phyloP scores from a whole-genome alignment of 257 asterid genomes.

The Fraxinus americana region DNA sequence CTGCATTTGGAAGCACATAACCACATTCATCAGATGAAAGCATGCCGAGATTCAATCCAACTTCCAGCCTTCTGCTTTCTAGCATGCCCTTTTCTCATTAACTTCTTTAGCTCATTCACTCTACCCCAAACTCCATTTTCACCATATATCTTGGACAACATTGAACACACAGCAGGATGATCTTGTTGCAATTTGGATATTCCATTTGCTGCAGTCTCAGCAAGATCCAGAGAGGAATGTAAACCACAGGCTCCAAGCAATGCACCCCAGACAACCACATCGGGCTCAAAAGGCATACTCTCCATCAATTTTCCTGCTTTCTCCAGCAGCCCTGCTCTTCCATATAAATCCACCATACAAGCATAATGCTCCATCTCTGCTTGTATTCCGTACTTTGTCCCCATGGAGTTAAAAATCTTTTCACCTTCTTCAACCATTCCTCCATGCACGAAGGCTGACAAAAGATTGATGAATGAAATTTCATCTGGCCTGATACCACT shows the following conservation, averaged over 20 bases:
- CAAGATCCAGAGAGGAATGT: conserved; percentile 55
- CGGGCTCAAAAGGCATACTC: conserved; percentile 76
- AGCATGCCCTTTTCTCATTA: conserved; percentile 42
- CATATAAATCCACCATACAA: conserved; percentile 81
- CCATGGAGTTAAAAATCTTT: conserved; percentile 54
- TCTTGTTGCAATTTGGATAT: conserved; percentile 48
- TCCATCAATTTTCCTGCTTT: conserved; percentile 57
- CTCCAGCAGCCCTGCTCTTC: conserved; percentile 67
- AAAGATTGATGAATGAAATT: conserved; percentile 61
- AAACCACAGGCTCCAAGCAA: conserved; percentile 71
- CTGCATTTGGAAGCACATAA: not conserved
- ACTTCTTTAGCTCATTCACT: conserved; percentile 42
- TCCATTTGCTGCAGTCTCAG: conserved; percentile 63
- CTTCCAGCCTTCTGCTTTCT: conserved; percentile 73
- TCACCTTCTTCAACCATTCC: conserved; percentile 79
- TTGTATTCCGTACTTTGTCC: conserved; percentile 33
- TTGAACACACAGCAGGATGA: conserved; percentile 65
- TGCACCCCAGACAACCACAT: conserved; percentile 78
- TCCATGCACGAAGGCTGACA: conserved; percentile 75
- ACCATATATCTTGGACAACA: conserved; percentile 55
- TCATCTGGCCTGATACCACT: conserved; percentile 54
- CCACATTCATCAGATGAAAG: not conserved
- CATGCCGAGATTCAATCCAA: conserved; percentile 47
- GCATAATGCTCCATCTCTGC: conserved; percentile 73
- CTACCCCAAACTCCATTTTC: conserved; percentile 47